Evolutionary conservation across 495 filamentous ascomycete genomes (phyloP), one percentile per base, ranked within the genome.

Genomic region (Lentithecium fluviatile): DNA sequence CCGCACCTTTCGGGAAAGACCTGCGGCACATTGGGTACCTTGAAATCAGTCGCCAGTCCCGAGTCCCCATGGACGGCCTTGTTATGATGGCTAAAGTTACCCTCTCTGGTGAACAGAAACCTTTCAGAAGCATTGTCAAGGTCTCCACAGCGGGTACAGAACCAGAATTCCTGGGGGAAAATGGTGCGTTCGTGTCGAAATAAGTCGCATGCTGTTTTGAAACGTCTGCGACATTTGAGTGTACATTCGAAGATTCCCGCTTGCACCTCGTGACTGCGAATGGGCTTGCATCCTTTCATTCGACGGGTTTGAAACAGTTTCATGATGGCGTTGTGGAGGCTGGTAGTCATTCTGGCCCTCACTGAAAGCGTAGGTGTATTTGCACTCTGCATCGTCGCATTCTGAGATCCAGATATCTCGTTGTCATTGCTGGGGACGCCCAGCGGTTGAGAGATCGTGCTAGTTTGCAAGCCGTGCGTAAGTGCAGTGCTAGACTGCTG

Each of bases 61-160:
- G 52, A 34, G 1, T 11, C 38, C 10, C 6, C 20, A 17, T 51
- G 20, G 8, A 26, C 12, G 21, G 6, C 25, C 48, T 21, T 20
- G 11, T 51, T 46, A 20, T 60, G 57, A 2, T 52, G 20, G 19
- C 37, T 46, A 13, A 60, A 52, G 17, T 60, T 60, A 24, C 52
- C 57, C 10, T 52, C 32, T 13, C 47, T 25, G 5, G 15, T 25
- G 23, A 52, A 52, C 2, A 60, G 37, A 24, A 32, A 13, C 11
- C 21, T 7, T 32, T 19, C 15, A 7, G 48, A 45, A 0, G 47
- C 15, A 23, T 52, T 19, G 6, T 46, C 25, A 13, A 40, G 23
- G 19, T 60, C 38, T 17, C 57, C 57, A 60, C 47, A 52, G 2
- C 17, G n/a, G 6, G 25, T 17, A 45, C 46, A 60, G 36, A 60